A percentile compares a stretch with the other conserved stretches of the same genome.
phyloP scores from a whole-genome alignment of 371 early-diverging fungal genomes.

The Rhizopus sp. region DNA sequence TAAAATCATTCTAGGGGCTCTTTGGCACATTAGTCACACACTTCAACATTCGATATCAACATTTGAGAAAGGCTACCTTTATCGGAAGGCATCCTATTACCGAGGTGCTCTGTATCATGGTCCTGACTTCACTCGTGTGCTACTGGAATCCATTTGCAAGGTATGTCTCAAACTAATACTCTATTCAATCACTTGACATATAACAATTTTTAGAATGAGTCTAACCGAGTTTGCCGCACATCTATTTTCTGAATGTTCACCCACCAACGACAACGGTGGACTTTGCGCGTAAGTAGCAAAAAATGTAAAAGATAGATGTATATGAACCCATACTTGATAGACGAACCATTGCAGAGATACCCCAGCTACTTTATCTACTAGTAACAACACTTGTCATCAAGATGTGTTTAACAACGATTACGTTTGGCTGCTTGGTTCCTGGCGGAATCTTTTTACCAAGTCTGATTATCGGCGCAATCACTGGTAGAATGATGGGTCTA shows the following conservation, averaged over 20 bases:
- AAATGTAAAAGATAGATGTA: not conserved
- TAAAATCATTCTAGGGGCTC: constrained; percentile 62
- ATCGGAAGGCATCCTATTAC: constrained; percentile 57
- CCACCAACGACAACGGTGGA: constrained; percentile 56
- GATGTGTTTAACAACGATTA: constrained; percentile 68
- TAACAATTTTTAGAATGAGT: constrained; percentile 43
- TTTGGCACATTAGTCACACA: constrained; percentile 84
- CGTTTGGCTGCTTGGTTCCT: constrained; percentile 85
- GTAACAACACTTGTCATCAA: constrained; percentile 69
- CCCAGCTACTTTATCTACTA: constrained; percentile 46
- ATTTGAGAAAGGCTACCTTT: constrained; percentile 56
- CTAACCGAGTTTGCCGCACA: constrained; percentile 77
- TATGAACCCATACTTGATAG: not conserved
- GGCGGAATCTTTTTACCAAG: constrained; percentile 93
- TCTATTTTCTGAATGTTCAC: constrained; percentile 83
- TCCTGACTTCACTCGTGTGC: constrained; percentile 71
- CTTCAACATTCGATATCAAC: constrained; percentile 68
- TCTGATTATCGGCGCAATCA: constrained; percentile 89
- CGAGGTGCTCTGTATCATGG: constrained; percentile 76
- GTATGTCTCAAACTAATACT: constrained; percentile 15
- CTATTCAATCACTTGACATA: not conserved
- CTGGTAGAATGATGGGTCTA: constrained; percentile 90
- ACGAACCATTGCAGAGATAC: constrained; percentile 42
- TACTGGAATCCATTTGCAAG: constrained; percentile 79
- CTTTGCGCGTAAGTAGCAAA: constrained; percentile 61